These are phyloP conservation scores for Globisporangium nagaii DNA, from an alignment of 352 stramenopile genomes.

Conservation along the genomic window DNA sequence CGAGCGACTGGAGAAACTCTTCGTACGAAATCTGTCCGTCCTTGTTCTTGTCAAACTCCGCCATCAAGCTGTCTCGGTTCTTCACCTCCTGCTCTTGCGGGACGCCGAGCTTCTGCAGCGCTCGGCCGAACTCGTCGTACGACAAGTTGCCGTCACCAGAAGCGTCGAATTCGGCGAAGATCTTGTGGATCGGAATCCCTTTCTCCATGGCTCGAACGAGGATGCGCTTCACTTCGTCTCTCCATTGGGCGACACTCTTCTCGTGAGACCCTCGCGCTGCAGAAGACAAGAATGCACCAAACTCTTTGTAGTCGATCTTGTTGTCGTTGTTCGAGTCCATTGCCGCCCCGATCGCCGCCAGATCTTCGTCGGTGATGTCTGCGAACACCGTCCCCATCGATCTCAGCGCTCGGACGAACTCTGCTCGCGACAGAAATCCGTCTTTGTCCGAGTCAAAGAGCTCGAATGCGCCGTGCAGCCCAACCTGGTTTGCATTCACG, in stretches of 20 bases:
- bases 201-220: conserved; percentile 48
- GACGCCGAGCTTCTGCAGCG: conserved; percentile 50
- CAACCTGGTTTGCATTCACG: conserved; percentile 24
- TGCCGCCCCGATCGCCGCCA: conserved; percentile 21
- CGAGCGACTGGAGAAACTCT: conserved; percentile 72
- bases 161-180: conserved; percentile 59
- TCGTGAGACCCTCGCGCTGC: background rate
- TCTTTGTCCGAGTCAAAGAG: conserved; percentile 41
- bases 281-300: conserved; percentile 26
- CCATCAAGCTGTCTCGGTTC: conserved; percentile 25
- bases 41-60: conserved; percentile 47
- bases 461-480: conserved; percentile 29
- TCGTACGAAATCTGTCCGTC: conserved; percentile 69
- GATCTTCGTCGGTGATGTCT: conserved; percentile 31
- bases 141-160: conserved; percentile 60
- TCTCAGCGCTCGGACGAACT: conserved; percentile 43
- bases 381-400: conserved; percentile 41
- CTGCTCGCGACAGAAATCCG: conserved; percentile 31
- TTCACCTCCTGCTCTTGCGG: conserved; percentile 9
- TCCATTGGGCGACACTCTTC: conserved; percentile 15
- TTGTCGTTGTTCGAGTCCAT: conserved; percentile 51
- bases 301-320: conserved; percentile 36
- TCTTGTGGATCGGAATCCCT: conserved; percentile 47
- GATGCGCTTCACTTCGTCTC: conserved; percentile 49
- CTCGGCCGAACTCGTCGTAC: conserved; percentile 41